Conservation (phyloP, 192 early-diverging fungal species). For the Linderina pennispora region DNA sequence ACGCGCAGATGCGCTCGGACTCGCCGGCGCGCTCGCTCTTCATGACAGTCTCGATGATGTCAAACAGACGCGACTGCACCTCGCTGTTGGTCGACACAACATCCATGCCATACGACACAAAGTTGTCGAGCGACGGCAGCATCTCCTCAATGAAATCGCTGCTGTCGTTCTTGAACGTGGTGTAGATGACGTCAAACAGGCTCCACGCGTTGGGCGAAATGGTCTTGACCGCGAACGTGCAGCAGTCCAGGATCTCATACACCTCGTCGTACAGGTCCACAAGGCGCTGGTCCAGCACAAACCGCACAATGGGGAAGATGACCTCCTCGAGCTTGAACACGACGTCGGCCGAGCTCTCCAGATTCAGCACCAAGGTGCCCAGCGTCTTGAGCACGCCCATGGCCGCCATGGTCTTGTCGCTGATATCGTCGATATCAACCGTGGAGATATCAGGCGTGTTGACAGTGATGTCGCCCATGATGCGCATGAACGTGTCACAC, state of each 20-base stretch:
- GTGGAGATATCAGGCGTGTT: slow-evolving; percentile 35
- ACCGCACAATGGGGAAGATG: slow-evolving; percentile 70
- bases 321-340: slow-evolving; percentile 74
- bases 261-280: slow-evolving; percentile 78
- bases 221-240: slow-evolving; percentile 75
- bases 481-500: slow-evolving; percentile 78
- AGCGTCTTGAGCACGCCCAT: slow-evolving; percentile 89
- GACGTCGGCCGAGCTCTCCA: slow-evolving; percentile 78
- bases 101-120: slow-evolving; percentile 79
- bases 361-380: slow-evolving; percentile 75
- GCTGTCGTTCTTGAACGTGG: slow-evolving; percentile 72
- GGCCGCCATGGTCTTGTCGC: slow-evolving; percentile 85
- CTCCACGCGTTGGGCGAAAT: slow-evolving; percentile 82
- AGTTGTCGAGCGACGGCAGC: slow-evolving; percentile 87
- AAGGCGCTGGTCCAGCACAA: slow-evolving; percentile 65
- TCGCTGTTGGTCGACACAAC: slow-evolving; percentile 61
- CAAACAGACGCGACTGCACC: slow-evolving; percentile 67
- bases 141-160: slow-evolving; percentile 90
- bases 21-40: slow-evolving; percentile 70
- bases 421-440: slow-evolving; percentile 56
- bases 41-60: slow-evolving; percentile 83
- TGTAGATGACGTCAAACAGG: slow-evolving; percentile 72
- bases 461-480: slow-evolving; percentile 67
- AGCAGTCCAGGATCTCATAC: slow-evolving; percentile 86
- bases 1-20: slow-evolving; percentile 72